Evolutionary conservation across 139 green algal genomes (phyloP).

Genomic region (Diplosphaera chodatii): DNA sequence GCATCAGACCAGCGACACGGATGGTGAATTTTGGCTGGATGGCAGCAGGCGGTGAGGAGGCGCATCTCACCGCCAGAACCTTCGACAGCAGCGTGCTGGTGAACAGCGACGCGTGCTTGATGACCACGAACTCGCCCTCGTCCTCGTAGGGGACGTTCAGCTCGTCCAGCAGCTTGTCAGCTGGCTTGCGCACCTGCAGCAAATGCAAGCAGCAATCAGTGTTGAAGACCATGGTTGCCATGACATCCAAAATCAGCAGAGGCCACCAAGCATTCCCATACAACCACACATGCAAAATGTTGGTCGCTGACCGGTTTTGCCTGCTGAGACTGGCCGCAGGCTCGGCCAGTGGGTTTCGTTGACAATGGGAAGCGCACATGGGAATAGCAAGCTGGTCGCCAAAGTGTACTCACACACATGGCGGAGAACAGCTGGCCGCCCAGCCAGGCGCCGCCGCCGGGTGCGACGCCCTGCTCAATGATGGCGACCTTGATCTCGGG

Average conservation of each 20-base stretch:
- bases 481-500: conserved; percentile 89
- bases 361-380: too few species aligned
- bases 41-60: not conserved
- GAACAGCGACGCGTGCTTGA: conserved; percentile 91
- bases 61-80: conserved; percentile 64
- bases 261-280: too few species aligned
- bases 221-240: not conserved
- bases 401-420: conserved; percentile 58
- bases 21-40: too few species aligned
- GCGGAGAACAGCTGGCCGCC: conserved; percentile 92
- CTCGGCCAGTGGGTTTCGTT: not conserved
- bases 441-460: conserved; percentile 88
- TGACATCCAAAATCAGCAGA: too few species aligned
- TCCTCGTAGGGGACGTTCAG: conserved; percentile 82
- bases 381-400: too few species aligned
- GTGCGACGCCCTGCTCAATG: conserved; percentile 72
- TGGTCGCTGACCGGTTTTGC: too few species aligned
- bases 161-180: conserved; percentile 86
- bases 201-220: not conserved
- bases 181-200: conserved; percentile 83
- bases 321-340: too few species aligned
- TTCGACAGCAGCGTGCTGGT: conserved; percentile 93
- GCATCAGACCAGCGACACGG: too few species aligned
- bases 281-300: too few species aligned
- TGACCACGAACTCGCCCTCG: conserved; percentile 90